Percentiles rank a stretch among this genome's conserved stretches.
phyloP scores from a whole-genome alignment of 2,329 filamentous ascomycete species.

The Penicillium sclerotigenum region DNA sequence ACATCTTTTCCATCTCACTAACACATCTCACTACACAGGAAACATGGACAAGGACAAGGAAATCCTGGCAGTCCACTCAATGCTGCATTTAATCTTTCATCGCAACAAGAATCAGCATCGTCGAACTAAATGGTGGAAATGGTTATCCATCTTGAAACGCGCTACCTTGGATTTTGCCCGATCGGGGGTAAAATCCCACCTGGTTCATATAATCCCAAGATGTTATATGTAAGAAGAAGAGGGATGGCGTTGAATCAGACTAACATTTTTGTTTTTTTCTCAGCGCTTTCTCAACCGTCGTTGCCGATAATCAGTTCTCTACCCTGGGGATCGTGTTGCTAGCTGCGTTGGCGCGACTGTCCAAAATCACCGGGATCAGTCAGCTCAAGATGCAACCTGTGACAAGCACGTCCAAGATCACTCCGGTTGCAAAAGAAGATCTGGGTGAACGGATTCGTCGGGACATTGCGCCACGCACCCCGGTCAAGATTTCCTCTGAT shows the following conservation, averaged over 20 bases:
- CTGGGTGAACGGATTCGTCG: slow-evolving; percentile 27
- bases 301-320: slow-evolving; percentile 70
- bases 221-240: slow-evolving; percentile 40
- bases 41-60: slow-evolving; percentile 28
- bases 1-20: not conserved
- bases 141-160: slow-evolving; percentile 68
- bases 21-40: too few species aligned
- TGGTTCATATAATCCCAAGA: slow-evolving; percentile 37
- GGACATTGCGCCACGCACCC: not conserved
- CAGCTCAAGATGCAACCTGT: slow-evolving; percentile 14
- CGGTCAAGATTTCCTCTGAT: not conserved
- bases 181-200: slow-evolving; percentile 31
- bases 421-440: slow-evolving; percentile 17
- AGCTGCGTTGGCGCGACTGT: slow-evolving; percentile 59
- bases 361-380: slow-evolving; percentile 43
- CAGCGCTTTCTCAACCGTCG: slow-evolving; percentile 62
- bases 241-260: too few species aligned
- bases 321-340: slow-evolving; percentile 68
- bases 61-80: slow-evolving; percentile 35
- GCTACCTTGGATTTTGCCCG: slow-evolving; percentile 56
- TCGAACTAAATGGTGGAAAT: slow-evolving; percentile 75
- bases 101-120: slow-evolving; percentile 92
- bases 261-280: slow-evolving; percentile 5
- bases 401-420: not conserved
- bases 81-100: slow-evolving; percentile 68